phyloP scores from a whole-genome alignment of 768 basidiomycete genomes.

The Hirschioporus abietinus region DNA sequence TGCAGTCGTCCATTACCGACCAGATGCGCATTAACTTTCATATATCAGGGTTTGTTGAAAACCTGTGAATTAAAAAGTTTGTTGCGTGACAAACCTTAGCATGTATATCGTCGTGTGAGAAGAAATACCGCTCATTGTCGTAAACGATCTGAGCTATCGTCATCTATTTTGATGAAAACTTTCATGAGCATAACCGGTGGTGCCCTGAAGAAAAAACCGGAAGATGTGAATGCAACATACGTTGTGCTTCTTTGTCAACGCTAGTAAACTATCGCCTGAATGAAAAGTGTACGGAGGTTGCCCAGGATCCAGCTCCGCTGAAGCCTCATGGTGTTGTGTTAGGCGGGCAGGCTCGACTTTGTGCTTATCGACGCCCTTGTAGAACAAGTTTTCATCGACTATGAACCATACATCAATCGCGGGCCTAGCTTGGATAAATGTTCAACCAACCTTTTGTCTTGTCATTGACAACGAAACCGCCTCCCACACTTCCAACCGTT shows the following conservation, averaged over 20 bases:
- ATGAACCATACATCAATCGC: background rate
- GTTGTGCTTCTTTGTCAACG: slow-evolving; percentile 74
- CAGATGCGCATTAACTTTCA: slow-evolving; percentile 68
- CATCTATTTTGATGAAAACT: slow-evolving; percentile 43
- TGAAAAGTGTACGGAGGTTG: slow-evolving; percentile 82
- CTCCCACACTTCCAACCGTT: slow-evolving; percentile 57
- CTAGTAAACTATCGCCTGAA: slow-evolving; percentile 68
- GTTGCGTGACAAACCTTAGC: slow-evolving; percentile 45
- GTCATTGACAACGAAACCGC: slow-evolving; percentile 93
- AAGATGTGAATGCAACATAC: slow-evolving; percentile 37
- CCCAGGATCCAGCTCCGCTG: slow-evolving; percentile 38
- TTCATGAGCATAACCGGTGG: slow-evolving; percentile 9
- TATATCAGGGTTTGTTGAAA: slow-evolving; percentile 1
- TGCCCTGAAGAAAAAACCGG: slow-evolving; percentile 4
- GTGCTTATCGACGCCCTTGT: slow-evolving; percentile 84
- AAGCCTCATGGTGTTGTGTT: slow-evolving; percentile 49
- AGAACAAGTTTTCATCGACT: slow-evolving; percentile 94
- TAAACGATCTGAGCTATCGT: slow-evolving; percentile 93
- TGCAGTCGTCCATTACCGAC: slow-evolving; percentile 91
- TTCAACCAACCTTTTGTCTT: slow-evolving; percentile 69
- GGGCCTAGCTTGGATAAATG: background rate
- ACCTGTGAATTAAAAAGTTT: slow-evolving; percentile 4
- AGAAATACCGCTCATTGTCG: slow-evolving; percentile 83
- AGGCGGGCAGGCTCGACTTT: slow-evolving; percentile 76
- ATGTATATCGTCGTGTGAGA: slow-evolving; percentile 69